phyloP scores from a whole-genome alignment of 768 basidiomycete species.

The Agaricus subrufescens region DNA sequence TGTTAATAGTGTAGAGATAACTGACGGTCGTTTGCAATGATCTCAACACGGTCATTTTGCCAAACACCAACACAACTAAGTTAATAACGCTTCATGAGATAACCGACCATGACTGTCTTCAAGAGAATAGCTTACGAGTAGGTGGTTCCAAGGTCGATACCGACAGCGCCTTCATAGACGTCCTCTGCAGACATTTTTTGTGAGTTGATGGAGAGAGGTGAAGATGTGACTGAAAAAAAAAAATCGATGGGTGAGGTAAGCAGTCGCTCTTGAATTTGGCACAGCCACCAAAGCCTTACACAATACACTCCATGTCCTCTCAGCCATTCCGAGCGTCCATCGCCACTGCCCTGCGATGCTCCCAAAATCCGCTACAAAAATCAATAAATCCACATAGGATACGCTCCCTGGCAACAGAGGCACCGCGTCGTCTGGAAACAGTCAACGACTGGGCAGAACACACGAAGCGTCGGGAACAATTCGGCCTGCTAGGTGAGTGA shows the following conservation, averaged over 20 bases:
- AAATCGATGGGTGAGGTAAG: constrained; percentile 59
- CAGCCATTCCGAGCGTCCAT: constrained; percentile 33
- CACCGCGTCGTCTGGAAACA: constrained; percentile 32
- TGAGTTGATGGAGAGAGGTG: constrained; percentile 32
- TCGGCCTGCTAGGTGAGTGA: constrained; percentile 48
- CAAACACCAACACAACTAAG: constrained; percentile 95
- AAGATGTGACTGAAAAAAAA: constrained; percentile 36
- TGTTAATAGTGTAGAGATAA: constrained; percentile 11
- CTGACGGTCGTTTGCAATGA: constrained; percentile 95
- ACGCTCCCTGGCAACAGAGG: constrained; percentile 22
- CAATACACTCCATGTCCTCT: constrained; percentile 34
- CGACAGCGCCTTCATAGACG: constrained; percentile 93
- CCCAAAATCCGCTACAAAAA: constrained; percentile 13
- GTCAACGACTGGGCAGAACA: constrained; percentile 61
- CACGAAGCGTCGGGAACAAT: constrained; percentile 53
- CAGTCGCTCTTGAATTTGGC: constrained; percentile 30
- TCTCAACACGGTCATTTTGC: constrained; percentile 99
- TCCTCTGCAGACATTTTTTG: constrained; percentile 72
- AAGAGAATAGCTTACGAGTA: constrained; percentile 67
- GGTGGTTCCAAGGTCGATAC: constrained; percentile 96
- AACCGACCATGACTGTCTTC: not conserved
- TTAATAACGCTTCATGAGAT: constrained; percentile 13
- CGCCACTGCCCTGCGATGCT: constrained; percentile 27
- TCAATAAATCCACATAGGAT: constrained; percentile 11
- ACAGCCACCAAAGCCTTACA: constrained; percentile 38